Base-by-base conservation (phyloP, 805 yeast genomes). In the Yarrowia sp. region DNA sequence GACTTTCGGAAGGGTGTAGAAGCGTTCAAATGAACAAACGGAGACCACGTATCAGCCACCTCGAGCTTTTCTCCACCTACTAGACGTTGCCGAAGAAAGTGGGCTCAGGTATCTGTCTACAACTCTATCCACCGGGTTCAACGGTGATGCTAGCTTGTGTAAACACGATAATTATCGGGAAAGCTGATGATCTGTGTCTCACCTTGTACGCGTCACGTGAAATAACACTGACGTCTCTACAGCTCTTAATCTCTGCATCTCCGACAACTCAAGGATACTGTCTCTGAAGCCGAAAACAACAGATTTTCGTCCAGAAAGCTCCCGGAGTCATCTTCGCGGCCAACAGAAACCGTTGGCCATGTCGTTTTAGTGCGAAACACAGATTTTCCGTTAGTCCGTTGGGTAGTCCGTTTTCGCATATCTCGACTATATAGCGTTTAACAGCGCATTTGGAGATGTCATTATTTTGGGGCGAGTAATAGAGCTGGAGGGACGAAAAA, bases 351-450 rank as follows among this genome's bases (percentile, higher is more conserved):
- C 43, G 58, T 53, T 53, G 43, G 43, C 38, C n/a, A 1, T 32
- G 19, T 26, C 10, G 14, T 36, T 53, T 53, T 53, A 53, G 58
- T 19, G 43, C 58, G 12, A n/a, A 35, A 15, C 12, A 50, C 40
- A 4, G 41, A 35, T 40, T 53, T 53, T 14, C 45, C 45, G 16
- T 8, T 53, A 40, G 36, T 53, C 59, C 59, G 59, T 38, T 53
- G 45, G 22, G 59, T 53, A 53, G 45, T 19, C 59, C 59, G 59
- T 12, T 53, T 53, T 53, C 59, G 59, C 59, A 53, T 22, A 19
- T 53, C 45, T 53, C 19, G 8, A 3, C 0, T 11, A 53, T 4
- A 53, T 53, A 53, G 22, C 45, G 59, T 53, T 53, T 53, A 53
- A 53, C 26, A 22, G 19, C 59, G 45, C 59, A 53, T 38, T 40